Evolutionary conservation across 116 monocot species (phyloP), one percentile per base, ranked within the genome.

Genomic region (Thalassia testudinum): DNA sequence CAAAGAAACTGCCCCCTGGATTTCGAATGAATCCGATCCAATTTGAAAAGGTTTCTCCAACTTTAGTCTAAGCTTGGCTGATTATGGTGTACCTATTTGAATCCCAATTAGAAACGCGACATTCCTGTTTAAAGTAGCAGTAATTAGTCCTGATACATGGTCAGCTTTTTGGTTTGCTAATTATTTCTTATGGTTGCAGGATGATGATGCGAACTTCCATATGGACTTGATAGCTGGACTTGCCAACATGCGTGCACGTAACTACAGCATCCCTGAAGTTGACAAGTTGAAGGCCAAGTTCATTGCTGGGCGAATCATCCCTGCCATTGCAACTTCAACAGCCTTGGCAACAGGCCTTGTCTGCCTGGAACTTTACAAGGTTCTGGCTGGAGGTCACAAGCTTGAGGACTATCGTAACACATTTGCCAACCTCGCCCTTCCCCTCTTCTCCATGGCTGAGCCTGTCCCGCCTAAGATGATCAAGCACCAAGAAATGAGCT

Each of bases 201-300:
- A 76, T 42, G 70, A 76, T 53, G 76, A 76, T 53, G 66, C 76
- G 14, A 76, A 76, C 43, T 76, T 62, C 59, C 76, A 76, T n/a
- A 76, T 76, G 76, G 76, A 76, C 13, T 24, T 76, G 40, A 76
- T 76, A 12, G 66, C 70, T 18, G 76, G 70, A 13, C 40, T 76
- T 20, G 76, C 76, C 7, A 76, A 76, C 47, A 76, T 76, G 76
- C 54, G 76, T 22, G 76, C 76, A 16, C 65, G 76, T 16, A 76
- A 76, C 43, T 76, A 76, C 58, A 58, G 71, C 49, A 76, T 76
- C 18, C 70, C 57, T 0, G 76, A 76, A 50, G 70, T 76, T 23
- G 76, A 76, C 58, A 76, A 76, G 57, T 49, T 76, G 53, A 70
- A 76, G 54, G 76, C 76, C 20, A 76, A 76, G 58, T 70, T 76